Conservation (phyloP, 1,284 basidiomycete species). For the Austroboletus rostrupii region DNA sequence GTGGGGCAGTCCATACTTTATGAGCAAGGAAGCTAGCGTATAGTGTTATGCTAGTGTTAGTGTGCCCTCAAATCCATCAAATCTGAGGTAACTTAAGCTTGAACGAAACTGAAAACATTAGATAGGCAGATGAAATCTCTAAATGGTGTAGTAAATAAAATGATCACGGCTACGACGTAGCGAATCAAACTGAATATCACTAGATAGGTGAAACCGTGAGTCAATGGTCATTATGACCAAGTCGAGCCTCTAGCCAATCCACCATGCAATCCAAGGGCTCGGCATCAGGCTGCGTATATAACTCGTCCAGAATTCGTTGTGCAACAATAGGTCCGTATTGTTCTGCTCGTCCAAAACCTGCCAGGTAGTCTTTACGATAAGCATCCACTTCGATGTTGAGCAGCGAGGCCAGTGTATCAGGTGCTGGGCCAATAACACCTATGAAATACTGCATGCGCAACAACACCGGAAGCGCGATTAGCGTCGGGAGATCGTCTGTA, state of each 20-base stretch:
- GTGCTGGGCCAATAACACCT: conserved; percentile 25
- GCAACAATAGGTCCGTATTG: conserved; percentile 61
- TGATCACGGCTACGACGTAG: not conserved
- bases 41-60: too few species aligned
- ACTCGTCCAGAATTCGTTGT: conserved; percentile 48
- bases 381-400: conserved; percentile 56
- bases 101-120: not conserved
- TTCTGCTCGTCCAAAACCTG: conserved; percentile 73
- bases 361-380: conserved; percentile 63
- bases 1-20: too few species aligned
- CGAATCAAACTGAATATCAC: not conserved
- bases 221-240: conserved; percentile 32
- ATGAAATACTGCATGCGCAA: conserved; percentile 37
- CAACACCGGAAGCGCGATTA: conserved; percentile 66
- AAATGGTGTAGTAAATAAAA: not conserved
- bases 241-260: conserved; percentile 48
- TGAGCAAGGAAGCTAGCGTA: too few species aligned
- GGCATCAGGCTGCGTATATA: conserved; percentile 31
- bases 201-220: conserved; percentile 8
- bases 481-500: conserved; percentile 60
- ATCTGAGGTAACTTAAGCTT: too few species aligned
- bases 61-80: too few species aligned
- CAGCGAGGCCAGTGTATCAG: conserved; percentile 46
- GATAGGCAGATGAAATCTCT: not conserved
- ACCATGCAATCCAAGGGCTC: conserved; percentile 33